Conservation (phyloP, 352 stramenopile species). For the Phytophthora agathidicida region DNA sequence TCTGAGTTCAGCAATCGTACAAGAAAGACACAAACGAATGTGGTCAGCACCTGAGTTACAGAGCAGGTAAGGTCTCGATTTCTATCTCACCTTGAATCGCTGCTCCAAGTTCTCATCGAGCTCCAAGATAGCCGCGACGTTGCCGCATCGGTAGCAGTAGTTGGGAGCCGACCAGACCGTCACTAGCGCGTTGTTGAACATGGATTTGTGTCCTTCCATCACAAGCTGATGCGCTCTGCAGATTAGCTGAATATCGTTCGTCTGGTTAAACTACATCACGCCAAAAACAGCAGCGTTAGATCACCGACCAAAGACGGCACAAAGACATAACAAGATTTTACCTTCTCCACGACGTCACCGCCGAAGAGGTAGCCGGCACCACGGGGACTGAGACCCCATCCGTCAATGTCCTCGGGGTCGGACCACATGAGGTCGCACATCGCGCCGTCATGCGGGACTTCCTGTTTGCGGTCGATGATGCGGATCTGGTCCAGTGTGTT, state of each 20-base stretch:
- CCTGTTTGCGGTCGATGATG: slow-evolving; percentile 97
- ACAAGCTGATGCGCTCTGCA: slow-evolving; percentile 98
- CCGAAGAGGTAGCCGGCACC: slow-evolving; percentile 99
- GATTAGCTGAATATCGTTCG: slow-evolving; percentile 98
- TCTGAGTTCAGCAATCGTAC: slow-evolving; percentile 57
- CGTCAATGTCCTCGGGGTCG: slow-evolving; percentile 97
- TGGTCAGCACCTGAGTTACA: slow-evolving; percentile 19
- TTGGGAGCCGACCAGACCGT: slow-evolving; percentile 99
- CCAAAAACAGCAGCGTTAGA: slow-evolving; percentile 5
- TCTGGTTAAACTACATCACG: slow-evolving; percentile 94
- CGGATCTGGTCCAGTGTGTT: slow-evolving; percentile 92
- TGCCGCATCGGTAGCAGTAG: slow-evolving; percentile 99
- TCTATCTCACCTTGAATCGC: slow-evolving; percentile 76
- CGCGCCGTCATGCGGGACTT: slow-evolving; percentile 98
- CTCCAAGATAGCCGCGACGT: slow-evolving; percentile 98
- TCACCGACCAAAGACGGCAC: not conserved
- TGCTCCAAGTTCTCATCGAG: slow-evolving; percentile 97
- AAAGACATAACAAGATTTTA: slow-evolving; percentile 19
- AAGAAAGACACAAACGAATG: slow-evolving; percentile 8
- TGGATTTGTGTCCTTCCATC: slow-evolving; percentile 92
- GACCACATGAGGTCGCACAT: slow-evolving; percentile 99
- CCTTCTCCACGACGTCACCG: slow-evolving; percentile 97
- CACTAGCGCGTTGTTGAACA: slow-evolving; percentile 98
- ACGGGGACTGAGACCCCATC: slow-evolving; percentile 97
- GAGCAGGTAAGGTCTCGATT: not conserved